Base-by-base conservation (phyloP, 164 flowering plant species). In the Magnolia kwangsiensis region DNA sequence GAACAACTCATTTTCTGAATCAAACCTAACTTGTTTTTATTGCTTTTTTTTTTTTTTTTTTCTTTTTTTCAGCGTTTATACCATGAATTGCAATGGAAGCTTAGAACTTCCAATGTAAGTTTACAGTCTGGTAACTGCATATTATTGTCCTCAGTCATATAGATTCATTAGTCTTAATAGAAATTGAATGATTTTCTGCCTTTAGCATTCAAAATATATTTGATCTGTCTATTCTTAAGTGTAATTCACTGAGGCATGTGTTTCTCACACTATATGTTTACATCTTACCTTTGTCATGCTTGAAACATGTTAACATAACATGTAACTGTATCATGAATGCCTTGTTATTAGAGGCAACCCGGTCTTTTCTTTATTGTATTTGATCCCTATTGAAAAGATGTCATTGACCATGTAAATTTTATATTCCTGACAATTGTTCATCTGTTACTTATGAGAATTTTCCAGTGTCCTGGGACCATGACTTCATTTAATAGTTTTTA, bases 11-110 rank as follows among this genome's bases (percentile, higher is more conserved):
- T 29, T 72, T 65, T 71, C 72, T 11, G 50, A 31, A 49, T 75
- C 67, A 18, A 61, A 16, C 23, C 63, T 81, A 72, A 29, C 14
- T 72, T 82, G 65, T 68, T 29, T 11, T 55, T 77, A 63, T 76
- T 31, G 76, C 69, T 69, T 45, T 63, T 74, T 72, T 31, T 77
- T 69, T 45, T 63, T 74, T 69, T 31, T 77, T 29, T 71, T n/a
- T n/a, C n/a, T n/a, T n/a, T n/a, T 31, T 74, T 85, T 85, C 95
- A 95, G 98, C 84, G 64, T 68, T 84, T 93, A 51, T 87, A 90
- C 82, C 94, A 91, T 80, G 90, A 90, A 59, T 74, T 91, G 78
- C 92, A 91, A 75, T 84, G 85, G 95, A 90, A 90, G 89, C 86
- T 90, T 69, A 86, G 87, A 80, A 86, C 80, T 81, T 84, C 87